phyloP scores from a whole-genome alignment of 73 alveolate genomes.

The Tetrahymena thermophila region DNA sequence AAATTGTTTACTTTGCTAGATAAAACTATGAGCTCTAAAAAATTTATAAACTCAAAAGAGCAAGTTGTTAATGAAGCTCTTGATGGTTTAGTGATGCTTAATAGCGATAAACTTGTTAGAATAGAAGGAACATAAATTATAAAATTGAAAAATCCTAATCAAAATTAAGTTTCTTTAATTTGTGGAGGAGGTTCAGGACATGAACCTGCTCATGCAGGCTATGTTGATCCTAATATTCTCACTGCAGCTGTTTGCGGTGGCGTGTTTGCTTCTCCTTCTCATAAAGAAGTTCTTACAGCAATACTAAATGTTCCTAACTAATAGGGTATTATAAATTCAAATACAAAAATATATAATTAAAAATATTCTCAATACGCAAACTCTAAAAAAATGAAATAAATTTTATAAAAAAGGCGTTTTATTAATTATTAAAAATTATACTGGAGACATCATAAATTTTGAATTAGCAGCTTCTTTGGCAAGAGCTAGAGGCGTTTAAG shows the following conservation, averaged over 20 bases:
- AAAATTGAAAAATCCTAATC: background rate
- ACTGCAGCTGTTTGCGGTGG: constrained; percentile 60
- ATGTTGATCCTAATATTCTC: constrained; percentile 34
- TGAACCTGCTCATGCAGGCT: constrained; percentile 64
- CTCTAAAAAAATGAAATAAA: background rate
- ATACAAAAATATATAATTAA: background rate
- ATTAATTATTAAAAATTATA: constrained; percentile 40
- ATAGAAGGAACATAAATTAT: background rate
- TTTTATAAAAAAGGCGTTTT: constrained; percentile 19
- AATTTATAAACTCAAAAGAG: background rate
- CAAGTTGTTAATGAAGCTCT: background rate
- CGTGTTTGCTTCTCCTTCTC: constrained; percentile 55
- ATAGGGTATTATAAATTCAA: background rate
- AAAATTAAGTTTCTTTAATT: constrained; percentile 36
- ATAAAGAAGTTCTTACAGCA: constrained; percentile 47
- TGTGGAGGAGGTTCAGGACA: constrained; percentile 65
- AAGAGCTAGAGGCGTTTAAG: constrained; percentile 32
- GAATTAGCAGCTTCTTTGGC: constrained; percentile 42
- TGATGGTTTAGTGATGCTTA: background rate
- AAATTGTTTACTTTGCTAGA: background rate
- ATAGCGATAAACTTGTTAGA: background rate
- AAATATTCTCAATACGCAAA: no score
- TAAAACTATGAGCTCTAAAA: background rate
- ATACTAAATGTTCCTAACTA: background rate
- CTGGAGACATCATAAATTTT: constrained; percentile 52